Conservation (phyloP, 805 yeast genomes). For the Geotrichum ghanense region DNA sequence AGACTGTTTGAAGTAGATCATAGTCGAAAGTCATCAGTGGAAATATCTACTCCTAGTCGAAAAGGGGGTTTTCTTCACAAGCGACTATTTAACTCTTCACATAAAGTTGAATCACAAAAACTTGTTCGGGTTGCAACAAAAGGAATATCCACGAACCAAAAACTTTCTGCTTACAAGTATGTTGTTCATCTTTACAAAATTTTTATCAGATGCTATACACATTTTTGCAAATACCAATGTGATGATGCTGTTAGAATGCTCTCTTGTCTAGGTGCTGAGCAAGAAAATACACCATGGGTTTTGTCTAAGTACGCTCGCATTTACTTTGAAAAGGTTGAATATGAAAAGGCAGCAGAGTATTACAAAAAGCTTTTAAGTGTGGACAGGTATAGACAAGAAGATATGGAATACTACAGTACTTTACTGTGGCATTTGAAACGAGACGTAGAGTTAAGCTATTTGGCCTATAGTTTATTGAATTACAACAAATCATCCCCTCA, state of each 20-base stretch:
- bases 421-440: slow-evolving; percentile 85
- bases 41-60: neutral
- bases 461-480: slow-evolving; percentile 71
- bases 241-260: slow-evolving; percentile 65
- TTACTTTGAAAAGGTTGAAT: slow-evolving; percentile 80
- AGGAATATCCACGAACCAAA: neutral
- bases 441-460: slow-evolving; percentile 63
- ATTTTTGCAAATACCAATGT: slow-evolving; percentile 60
- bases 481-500: slow-evolving; percentile 57
- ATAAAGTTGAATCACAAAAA: neutral
- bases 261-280: slow-evolving; percentile 49
- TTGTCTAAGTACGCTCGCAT: slow-evolving; percentile 66
- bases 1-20: too few relatives aligned
- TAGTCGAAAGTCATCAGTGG: neutral
- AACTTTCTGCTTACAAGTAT: slow-evolving; percentile 25
- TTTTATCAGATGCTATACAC: slow-evolving; percentile 50
- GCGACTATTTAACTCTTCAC: neutral
- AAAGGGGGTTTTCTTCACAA: neutral
- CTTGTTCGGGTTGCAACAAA: neutral
- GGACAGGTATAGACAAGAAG: slow-evolving; percentile 71
- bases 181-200: slow-evolving; percentile 38
- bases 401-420: slow-evolving; percentile 88
- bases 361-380: slow-evolving; percentile 51
- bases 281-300: slow-evolving; percentile 74
- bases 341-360: slow-evolving; percentile 57